Evolutionary conservation across 371 early-diverging fungal species (phyloP).

Genomic region (Circinella minor): DNA sequence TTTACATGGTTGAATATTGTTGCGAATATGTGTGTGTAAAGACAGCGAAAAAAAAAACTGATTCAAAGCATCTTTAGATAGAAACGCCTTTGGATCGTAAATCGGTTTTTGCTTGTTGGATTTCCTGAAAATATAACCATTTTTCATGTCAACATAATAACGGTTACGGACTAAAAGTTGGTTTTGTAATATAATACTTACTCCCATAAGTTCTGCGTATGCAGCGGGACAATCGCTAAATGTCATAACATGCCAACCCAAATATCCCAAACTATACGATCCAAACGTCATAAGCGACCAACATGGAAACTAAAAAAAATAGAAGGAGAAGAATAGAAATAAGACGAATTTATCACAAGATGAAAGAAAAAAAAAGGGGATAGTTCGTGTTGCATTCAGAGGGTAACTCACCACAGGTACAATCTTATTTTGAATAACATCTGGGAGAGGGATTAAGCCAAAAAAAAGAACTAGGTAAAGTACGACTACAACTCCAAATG

Average conservation of each 20-base stretch:
- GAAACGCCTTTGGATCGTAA: conserved; percentile 59
- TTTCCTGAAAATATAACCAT: conserved; percentile 54
- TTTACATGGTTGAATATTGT: neutral
- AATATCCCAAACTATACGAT: conserved; percentile 80
- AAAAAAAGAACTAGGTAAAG: conserved; percentile 57
- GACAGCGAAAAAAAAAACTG: neutral
- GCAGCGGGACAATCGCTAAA: conserved; percentile 94
- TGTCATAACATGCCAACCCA: conserved; percentile 84
- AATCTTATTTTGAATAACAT: conserved; percentile 59
- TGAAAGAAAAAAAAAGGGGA: neutral
- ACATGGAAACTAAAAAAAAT: conserved; percentile 72
- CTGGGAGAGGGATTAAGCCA: conserved; percentile 59
- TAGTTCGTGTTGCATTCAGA: neutral
- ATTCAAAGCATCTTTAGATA: neutral
- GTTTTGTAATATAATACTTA: conserved; percentile 39
- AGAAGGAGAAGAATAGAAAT: too few species aligned
- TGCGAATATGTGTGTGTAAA: neutral
- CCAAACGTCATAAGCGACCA: conserved; percentile 84
- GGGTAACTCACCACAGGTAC: conserved; percentile 59
- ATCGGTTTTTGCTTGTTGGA: conserved; percentile 66
- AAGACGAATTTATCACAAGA: neutral
- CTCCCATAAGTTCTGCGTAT: conserved; percentile 75
- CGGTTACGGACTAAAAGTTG: neutral
- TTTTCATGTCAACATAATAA: neutral
- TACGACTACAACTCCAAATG: conserved; percentile 44